These are phyloP conservation scores for Colletotrichum falcatum DNA, from an alignment of 2,329 filamentous ascomycete species.

Conservation along the genomic window DNA sequence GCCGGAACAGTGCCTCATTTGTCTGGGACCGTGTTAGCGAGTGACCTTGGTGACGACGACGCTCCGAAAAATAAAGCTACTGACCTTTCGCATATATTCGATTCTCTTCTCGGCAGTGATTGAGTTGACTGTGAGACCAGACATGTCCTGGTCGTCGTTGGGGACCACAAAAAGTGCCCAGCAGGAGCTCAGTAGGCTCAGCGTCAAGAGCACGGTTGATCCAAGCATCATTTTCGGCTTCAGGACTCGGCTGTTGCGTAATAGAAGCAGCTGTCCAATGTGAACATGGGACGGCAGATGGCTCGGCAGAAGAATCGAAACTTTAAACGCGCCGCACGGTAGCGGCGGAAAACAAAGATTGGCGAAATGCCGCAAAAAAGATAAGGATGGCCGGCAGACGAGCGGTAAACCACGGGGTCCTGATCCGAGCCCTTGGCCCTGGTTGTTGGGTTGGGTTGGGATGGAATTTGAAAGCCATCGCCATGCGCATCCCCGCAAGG, in stretches of 20 bases:
- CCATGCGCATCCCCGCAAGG: background rate
- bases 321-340: background rate
- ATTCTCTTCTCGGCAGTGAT: conserved; percentile 24
- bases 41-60: accelerated
- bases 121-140: conserved; percentile 30
- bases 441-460: no score
- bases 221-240: background rate
- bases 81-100: conserved; percentile 31
- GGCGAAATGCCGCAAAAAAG: background rate
- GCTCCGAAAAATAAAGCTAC: no score
- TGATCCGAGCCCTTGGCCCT: background rate
- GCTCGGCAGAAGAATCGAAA: no score
- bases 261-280: no score
- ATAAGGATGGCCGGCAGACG: conserved; percentile 3
- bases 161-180: conserved; percentile 23
- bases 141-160: conserved; percentile 37
- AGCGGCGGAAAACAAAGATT: background rate
- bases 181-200: background rate
- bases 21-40: background rate
- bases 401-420: background rate
- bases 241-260: no score
- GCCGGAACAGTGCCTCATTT: conserved; percentile 26
- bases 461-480: conserved; percentile 11
- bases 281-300: background rate
- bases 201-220: background rate